phyloP scores from a whole-genome alignment of 108 stramenopile species.

The Epipyxis sp. region DNA sequence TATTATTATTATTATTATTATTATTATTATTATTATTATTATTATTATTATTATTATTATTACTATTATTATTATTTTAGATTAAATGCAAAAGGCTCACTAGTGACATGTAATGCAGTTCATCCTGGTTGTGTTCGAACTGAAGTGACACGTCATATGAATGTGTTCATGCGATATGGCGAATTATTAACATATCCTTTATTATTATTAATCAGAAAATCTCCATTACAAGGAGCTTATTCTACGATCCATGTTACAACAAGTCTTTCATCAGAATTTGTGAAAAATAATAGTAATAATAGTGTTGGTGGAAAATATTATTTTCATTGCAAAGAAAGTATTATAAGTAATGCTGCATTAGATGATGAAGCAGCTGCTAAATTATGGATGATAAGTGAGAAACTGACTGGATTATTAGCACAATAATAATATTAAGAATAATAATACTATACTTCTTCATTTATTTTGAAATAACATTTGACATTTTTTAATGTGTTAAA shows the following conservation, averaged over 20 bases:
- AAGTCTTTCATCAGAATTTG: too few species aligned
- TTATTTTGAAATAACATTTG: too few species aligned
- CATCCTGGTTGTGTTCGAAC: slow-evolving; percentile 84
- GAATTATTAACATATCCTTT: slow-evolving; percentile 47
- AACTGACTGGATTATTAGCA: slow-evolving; percentile 23
- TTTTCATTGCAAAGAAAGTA: neutral
- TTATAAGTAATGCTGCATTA: neutral
- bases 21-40: too few species aligned
- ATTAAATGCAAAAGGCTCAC: neutral
- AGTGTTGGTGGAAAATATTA: too few species aligned
- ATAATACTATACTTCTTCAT: too few species aligned
- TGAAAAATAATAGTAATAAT: too few species aligned
- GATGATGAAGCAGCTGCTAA: neutral
- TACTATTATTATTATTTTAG: too few species aligned
- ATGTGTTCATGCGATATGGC: slow-evolving; percentile 60
- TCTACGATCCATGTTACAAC: too few species aligned
- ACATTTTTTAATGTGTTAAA: too few species aligned
- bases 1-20: too few species aligned
- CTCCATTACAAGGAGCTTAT: slow-evolving; percentile 71
- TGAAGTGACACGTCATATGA: slow-evolving; percentile 76
- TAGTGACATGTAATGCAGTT: slow-evolving; percentile 55
- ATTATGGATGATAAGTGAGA: slow-evolving; percentile 7
- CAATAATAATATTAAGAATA: too few species aligned
- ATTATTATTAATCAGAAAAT: slow-evolving; percentile 66
- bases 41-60: neutral